A percentile compares a stretch with the other conserved stretches of the same genome.
Conservation (phyloP, 1,284 basidiomycete genomes). For the Somion occarium region DNA sequence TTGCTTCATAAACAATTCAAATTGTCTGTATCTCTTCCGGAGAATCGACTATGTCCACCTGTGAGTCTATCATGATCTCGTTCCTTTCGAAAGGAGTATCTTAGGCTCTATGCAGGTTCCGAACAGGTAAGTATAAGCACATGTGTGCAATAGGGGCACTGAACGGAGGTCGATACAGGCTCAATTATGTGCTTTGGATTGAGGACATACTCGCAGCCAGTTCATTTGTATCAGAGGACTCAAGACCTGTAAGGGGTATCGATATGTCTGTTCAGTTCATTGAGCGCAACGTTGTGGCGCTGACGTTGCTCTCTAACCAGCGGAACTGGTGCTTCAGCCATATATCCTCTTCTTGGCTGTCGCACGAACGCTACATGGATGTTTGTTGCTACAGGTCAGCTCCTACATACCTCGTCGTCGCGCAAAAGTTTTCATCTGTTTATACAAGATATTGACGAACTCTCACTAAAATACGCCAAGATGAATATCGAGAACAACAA, state of each 20-base stretch:
- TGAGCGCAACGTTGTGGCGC: neutral
- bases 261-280: conserved; percentile 44
- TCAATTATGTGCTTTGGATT: conserved; percentile 77
- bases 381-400: conserved; percentile 70
- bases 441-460: conserved; percentile 59
- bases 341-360: conserved; percentile 82
- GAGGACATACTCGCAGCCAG: conserved; percentile 48
- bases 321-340: conserved; percentile 87
- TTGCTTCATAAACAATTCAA: conserved; percentile 74
- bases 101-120: conserved; percentile 58
- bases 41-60: conserved; percentile 80
- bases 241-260: conserved; percentile 32
- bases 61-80: too few relatives aligned
- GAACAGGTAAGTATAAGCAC: conserved; percentile 45
- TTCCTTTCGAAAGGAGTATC: too few relatives aligned
- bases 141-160: too few relatives aligned
- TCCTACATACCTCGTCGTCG: too few relatives aligned
- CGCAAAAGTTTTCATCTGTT: too few relatives aligned
- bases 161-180: conserved; percentile 33
- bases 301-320: conserved; percentile 34
- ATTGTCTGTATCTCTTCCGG: conserved; percentile 56
- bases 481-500: conserved; percentile 52
- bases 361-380: conserved; percentile 47
- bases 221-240: conserved; percentile 3
- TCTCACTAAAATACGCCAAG: conserved; percentile 50